These are phyloP conservation scores for Apiospora sp. DNA, from an alignment of 2,329 filamentous ascomycete genomes.

Conservation along the genomic window DNA sequence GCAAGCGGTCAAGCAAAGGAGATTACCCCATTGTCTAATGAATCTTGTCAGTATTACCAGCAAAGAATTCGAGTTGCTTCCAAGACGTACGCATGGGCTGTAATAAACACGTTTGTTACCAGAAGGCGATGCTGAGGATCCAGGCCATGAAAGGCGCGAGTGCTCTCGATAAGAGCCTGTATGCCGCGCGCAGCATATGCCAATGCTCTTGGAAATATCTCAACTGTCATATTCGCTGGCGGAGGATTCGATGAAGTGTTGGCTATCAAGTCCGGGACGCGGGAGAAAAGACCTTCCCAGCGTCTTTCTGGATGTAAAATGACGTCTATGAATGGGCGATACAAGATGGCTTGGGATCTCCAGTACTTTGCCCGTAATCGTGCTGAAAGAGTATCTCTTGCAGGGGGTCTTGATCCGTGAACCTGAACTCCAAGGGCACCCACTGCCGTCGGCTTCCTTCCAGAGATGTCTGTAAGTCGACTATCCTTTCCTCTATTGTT, in stretches of 20 bases:
- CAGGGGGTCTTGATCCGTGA: slow-evolving; percentile 71
- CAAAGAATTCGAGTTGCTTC: not conserved
- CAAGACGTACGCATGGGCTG: slow-evolving; percentile 86
- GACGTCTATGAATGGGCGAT: slow-evolving; percentile 75
- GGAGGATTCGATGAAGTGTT: slow-evolving; percentile 17
- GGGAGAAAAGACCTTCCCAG: slow-evolving; percentile 34
- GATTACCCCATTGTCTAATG: slow-evolving; percentile 97
- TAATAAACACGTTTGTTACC: slow-evolving; percentile 96
- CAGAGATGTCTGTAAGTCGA: slow-evolving; percentile 56
- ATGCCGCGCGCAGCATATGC: slow-evolving; percentile 69
- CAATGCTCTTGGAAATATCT: slow-evolving; percentile 49
- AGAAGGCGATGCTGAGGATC: slow-evolving; percentile 71
- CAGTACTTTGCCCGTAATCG: slow-evolving; percentile 93
- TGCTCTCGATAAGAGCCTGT: slow-evolving; percentile 82
- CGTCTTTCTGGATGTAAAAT: slow-evolving; percentile 54
- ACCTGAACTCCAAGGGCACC: slow-evolving; percentile 61
- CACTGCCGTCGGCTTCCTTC: slow-evolving; percentile 54
- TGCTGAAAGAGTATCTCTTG: slow-evolving; percentile 79
- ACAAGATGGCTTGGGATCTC: slow-evolving; percentile 88
- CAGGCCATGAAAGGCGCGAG: slow-evolving; percentile 77
- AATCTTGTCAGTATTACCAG: slow-evolving; percentile 14
- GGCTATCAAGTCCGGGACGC: slow-evolving; percentile 29
- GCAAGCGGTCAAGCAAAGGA: slow-evolving; percentile 86
- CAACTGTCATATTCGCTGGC: slow-evolving; percentile 50
- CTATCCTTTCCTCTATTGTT: slow-evolving; percentile 48